Evolutionary conservation across 495 filamentous ascomycete genomes (phyloP), one percentile per base, ranked within the genome.

Genomic region (Hypoxylon fuscum): DNA sequence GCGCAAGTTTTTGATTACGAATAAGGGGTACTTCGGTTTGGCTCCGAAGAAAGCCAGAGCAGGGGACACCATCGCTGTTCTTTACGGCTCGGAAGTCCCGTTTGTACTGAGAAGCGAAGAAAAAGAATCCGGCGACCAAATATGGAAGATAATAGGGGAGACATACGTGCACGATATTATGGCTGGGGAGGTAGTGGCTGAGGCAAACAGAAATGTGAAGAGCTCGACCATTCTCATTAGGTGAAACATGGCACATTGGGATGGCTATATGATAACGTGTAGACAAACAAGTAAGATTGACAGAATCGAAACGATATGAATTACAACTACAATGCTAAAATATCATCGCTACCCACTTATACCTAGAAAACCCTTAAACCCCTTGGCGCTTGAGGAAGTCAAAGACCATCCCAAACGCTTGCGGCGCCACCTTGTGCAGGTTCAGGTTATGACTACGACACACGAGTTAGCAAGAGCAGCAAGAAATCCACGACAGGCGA

Each of bases 401-500:
- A 12, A 70, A 68, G 15, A 68, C 53, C 38, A 45, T 66, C 5
- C 38, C 20, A 12, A 70, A 68, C 5, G 60, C 64, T 20, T 58
- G 38, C 1, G 65, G 68, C 10, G 68, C 68, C 20, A 70, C 49
- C 49, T 70, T 68, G 43, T 68, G 68, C 11, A 70, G 37, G 50
- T 70, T 70, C 11, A 70, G 60, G 10, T 68, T 68, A 21, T 70
- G 68, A 5, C 64, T 70, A 34, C 3, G 20, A 10, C 0, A 9
- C 25, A 38, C n/a, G 37, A 25, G 35, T 49, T 8, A 44, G 27
- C 31, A 17, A 29, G 10, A 17, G 25, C 1, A 44, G 5, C 2
- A 8, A 3, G 40, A 31, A 21, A 47, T 17, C 20, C 3, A 9
- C 10, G 14, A 3, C 22, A 27, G 14, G 35, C 3, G 11, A 35